These are phyloP conservation scores for Neurospora sp. DNA, from an alignment of 495 filamentous ascomycete species.

Conservation along the genomic window DNA sequence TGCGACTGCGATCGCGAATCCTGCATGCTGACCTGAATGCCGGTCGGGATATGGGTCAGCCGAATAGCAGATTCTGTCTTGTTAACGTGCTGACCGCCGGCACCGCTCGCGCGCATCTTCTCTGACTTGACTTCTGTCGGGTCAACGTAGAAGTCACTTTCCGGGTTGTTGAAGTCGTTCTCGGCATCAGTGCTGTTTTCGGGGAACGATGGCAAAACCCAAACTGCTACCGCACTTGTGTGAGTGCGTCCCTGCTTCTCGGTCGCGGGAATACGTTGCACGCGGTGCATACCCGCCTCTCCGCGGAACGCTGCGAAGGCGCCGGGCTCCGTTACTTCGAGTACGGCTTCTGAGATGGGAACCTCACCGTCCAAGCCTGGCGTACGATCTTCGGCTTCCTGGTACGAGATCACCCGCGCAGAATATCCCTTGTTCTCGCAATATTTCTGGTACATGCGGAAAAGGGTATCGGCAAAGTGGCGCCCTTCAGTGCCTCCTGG, in stretches of 20 bases:
- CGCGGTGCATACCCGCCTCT: slow-evolving; percentile 89
- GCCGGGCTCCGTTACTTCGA: slow-evolving; percentile 69
- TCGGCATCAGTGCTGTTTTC: slow-evolving; percentile 37
- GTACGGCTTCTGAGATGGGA: slow-evolving; percentile 69
- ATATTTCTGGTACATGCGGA: slow-evolving; percentile 81
- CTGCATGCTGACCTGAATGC: slow-evolving; percentile 79
- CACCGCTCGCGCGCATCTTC: slow-evolving; percentile 83
- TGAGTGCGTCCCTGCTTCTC: slow-evolving; percentile 85
- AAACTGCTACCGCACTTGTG: slow-evolving; percentile 82
- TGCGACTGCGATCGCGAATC: slow-evolving; percentile 83
- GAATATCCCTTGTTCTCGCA: slow-evolving; percentile 49
- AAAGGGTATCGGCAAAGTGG: slow-evolving; percentile 75
- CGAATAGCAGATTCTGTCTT: slow-evolving; percentile 94
- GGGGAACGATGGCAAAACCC: slow-evolving; percentile 83
- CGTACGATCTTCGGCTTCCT: slow-evolving; percentile 39
- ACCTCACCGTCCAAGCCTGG: slow-evolving; percentile 47
- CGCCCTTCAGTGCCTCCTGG: slow-evolving; percentile 89
- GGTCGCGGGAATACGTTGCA: slow-evolving; percentile 85
- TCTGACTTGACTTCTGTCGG: slow-evolving; percentile 77
- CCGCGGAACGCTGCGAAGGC: slow-evolving; percentile 72
- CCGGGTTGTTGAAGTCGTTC: slow-evolving; percentile 65
- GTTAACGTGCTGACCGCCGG: slow-evolving; percentile 96
- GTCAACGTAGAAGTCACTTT: slow-evolving; percentile 82
- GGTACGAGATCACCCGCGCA: slow-evolving; percentile 37
- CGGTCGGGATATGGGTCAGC: slow-evolving; percentile 84